Evolutionary conservation across 179 eudicot genomes (phyloP), one percentile per base, ranked within the genome.

Genomic region (Silene noctiflora): DNA sequence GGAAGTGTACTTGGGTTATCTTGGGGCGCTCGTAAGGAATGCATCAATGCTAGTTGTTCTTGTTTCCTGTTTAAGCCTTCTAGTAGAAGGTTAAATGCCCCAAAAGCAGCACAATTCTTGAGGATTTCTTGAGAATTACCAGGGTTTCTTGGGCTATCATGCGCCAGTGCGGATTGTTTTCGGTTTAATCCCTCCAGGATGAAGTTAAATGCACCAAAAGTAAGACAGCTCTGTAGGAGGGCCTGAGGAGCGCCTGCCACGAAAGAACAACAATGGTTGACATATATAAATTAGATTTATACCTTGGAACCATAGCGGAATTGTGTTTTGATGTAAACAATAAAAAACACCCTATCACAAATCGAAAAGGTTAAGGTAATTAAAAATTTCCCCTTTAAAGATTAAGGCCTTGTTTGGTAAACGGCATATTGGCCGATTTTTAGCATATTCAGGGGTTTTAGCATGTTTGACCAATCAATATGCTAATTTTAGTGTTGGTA

Each of bases 121-220:
- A 91, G 73, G 72, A 92, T 87, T 61, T 86, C 87, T 77, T 87
- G 91, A 16, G 99, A 96, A 67, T 94, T 83, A 79, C 95, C 96
- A 87, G 84, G 24, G 24, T 56, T 55, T 6, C 63, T 27, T 53
- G 63, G 51, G 29, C 53, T 58, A 35, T 59, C 75, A 29, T 79
- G 89, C 3, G 98, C 97, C 84, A 94, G 75, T 21, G 97, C 97
- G 0, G 97, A 85, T 75, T 86, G 96, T 79, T 80, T 87, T 81
- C 89, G 88, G 89, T 91, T 91, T 29, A 91, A 87, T 51, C 93
- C 92, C 82, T 95, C 99, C 13, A 88, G 72, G 48, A 91, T 78
- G 71, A 89, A 83, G 9, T 92, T 89, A 80, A 95, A 93, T 33
- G 95, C 96, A 59, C 97, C 99, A 69, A 92, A 93, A 14, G 90